phyloP scores from a whole-genome alignment of 306 rosid species.

The Prunus dulcis region DNA sequence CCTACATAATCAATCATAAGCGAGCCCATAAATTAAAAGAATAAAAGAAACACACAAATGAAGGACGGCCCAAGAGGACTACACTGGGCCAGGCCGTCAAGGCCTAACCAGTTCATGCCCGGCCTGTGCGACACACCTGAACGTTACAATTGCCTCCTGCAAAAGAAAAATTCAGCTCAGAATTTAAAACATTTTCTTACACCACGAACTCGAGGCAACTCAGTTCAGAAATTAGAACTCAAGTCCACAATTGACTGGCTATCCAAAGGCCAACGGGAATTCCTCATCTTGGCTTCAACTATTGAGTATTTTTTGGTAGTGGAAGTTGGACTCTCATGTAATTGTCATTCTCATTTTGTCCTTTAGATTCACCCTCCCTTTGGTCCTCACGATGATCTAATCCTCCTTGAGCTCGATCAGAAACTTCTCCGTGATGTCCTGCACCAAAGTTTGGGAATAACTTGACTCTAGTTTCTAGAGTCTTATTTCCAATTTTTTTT shows the following conservation, averaged over 20 bases:
- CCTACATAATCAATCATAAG: too few relatives aligned
- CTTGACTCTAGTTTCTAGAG: not conserved
- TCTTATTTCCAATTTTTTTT: constrained; percentile 20
- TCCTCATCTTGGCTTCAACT: not conserved
- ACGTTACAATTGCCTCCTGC: not conserved
- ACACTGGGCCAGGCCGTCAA: not conserved
- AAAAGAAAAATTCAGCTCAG: not conserved
- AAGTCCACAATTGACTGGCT: not conserved
- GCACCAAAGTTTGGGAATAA: constrained; percentile 42
- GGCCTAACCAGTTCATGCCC: not conserved
- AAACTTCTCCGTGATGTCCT: constrained; percentile 60
- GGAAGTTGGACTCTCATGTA: not conserved
- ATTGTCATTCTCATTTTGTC: not conserved
- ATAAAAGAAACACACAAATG: not conserved
- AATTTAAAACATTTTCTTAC: not conserved
- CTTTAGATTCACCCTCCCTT: constrained; percentile 28
- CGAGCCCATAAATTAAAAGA: not conserved
- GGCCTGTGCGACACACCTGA: not conserved
- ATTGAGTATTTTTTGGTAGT: not conserved
- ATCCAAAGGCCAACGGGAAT: not conserved
- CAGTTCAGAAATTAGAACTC: not conserved
- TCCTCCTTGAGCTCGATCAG: constrained; percentile 69
- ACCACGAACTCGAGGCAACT: not conserved
- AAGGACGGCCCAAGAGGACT: not conserved
- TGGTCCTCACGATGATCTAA: constrained; percentile 61